Conservation (phyloP, 306 rosid genomes). For the Neltuma alba region DNA sequence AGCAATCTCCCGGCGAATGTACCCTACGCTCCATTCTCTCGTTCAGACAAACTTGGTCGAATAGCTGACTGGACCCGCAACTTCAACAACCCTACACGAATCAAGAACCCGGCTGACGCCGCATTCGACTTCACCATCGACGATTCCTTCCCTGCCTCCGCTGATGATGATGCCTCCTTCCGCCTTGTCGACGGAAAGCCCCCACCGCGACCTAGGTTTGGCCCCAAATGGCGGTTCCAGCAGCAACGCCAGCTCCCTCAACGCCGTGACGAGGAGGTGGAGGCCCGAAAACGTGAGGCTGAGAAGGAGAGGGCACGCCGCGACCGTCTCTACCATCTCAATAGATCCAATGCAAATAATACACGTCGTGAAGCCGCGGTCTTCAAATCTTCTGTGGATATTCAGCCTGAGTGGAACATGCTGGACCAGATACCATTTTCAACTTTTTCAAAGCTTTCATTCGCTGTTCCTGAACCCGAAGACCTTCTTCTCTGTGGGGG, state of each 20-base stretch:
- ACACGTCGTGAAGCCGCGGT: slow-evolving; percentile 88
- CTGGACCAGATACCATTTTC: slow-evolving; percentile 92
- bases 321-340: slow-evolving; percentile 74
- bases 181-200: slow-evolving; percentile 90
- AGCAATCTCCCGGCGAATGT: slow-evolving; percentile 70
- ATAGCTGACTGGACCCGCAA: slow-evolving; percentile 92
- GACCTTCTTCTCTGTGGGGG: slow-evolving; percentile 84
- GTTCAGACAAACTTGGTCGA: slow-evolving; percentile 86
- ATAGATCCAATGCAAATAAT: slow-evolving; percentile 67
- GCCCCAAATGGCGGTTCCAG: slow-evolving; percentile 88
- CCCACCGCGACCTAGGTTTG: slow-evolving; percentile 83
- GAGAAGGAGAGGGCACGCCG: slow-evolving; percentile 96
- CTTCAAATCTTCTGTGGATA: slow-evolving; percentile 81
- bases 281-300: slow-evolving; percentile 77
- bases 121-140: slow-evolving; percentile 87
- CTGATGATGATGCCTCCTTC: slow-evolving; percentile 67
- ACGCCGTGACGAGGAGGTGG: slow-evolving; percentile 92
- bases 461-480: slow-evolving; percentile 78
- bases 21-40: slow-evolving; percentile 91
- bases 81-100: slow-evolving; percentile 63
- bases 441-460: slow-evolving; percentile 89
- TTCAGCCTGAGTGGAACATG: slow-evolving; percentile 97
- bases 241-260: slow-evolving; percentile 85
- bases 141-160: slow-evolving; percentile 73
- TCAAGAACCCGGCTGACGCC: slow-evolving; percentile 73